Percentiles rank a stretch among this genome's conserved stretches.
These are phyloP conservation scores for Pythium aphanidermatum DNA, from an alignment of 352 stramenopile genomes.

Conservation along the genomic window DNA sequence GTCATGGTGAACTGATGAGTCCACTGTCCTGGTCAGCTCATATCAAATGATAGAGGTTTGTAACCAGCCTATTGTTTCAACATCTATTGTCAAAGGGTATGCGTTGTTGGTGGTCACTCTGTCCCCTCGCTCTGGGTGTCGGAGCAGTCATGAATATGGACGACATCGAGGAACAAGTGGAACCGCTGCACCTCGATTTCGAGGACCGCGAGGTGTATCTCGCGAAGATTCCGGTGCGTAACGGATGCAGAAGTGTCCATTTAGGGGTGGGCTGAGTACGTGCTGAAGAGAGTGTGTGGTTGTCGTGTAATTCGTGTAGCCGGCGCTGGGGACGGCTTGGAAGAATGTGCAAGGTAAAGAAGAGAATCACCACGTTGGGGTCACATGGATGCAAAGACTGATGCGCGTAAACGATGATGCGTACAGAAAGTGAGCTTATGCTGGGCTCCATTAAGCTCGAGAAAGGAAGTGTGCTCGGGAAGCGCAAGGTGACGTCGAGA, in stretches of 20 bases:
- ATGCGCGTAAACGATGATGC: constrained; percentile 1
- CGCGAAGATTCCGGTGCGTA: constrained; percentile 74
- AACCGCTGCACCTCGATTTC: constrained; percentile 83
- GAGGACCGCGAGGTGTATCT: constrained; percentile 86
- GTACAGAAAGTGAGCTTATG: constrained; percentile 79
- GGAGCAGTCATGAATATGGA: no score
- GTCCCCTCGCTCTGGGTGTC: no score
- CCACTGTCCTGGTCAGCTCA: no score
- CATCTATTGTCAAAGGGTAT: background rate
- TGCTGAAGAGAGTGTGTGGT: constrained; percentile 2
- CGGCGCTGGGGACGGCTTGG: constrained; percentile 64
- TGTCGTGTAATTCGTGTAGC: constrained; percentile 25
- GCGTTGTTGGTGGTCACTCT: background rate
- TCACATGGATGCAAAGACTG: background rate
- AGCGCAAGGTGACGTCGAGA: constrained; percentile 47
- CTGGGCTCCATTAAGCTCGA: constrained; percentile 81
- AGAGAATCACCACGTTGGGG: no score
- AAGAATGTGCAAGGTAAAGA: constrained; percentile 81
- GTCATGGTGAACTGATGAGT: no score
- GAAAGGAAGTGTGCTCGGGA: constrained; percentile 58
- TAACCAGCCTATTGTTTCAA: no score
- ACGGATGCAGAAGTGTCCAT: background rate
- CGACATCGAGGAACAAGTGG: constrained; percentile 87
- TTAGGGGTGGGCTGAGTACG: background rate
- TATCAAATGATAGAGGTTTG: no score